Base-by-base conservation (phyloP, 2,329 filamentous ascomycete species). In the Dryadomyces quercivorus region DNA sequence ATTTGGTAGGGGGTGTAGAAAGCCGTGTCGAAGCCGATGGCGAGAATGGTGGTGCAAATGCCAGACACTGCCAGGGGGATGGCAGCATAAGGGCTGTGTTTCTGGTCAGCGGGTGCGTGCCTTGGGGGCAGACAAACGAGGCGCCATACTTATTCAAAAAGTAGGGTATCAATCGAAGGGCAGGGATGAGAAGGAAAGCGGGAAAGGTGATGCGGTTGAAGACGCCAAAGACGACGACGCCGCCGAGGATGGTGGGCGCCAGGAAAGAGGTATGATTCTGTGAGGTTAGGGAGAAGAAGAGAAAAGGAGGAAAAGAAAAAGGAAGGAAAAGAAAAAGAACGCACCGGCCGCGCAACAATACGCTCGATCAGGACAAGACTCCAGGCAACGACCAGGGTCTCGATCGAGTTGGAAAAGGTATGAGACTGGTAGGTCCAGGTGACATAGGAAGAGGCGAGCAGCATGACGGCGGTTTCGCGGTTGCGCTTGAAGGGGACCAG, bases 381-480 rank as follows among this genome's bases (percentile, higher is more conserved):
- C 93, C 93, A 98, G 53, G 88, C 81, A 52, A 98, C 90, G 51
- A 92, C 78, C 62, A 98, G 74, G 2, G 93, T 97, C 73, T 98
- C 93, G 61, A 97, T 80, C 58, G 92, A 94, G 71, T 98, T 98
- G 59, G 92, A 97, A 69, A 98, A 97, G 13, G 93, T 97, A 70
- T 98, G 93, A 18, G 89, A 93, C 71, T 98, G 93, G 71, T 92
- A 95, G 47, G 92, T 96, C 92, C 93, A 98, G 50, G 93, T 98
- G 62, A 96, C 92, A 70, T 97, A 98, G 26, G 90, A 96, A 31
- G 92, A 97, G 48, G 92, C 90, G 57, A 96, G 86, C 55, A 98
- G 77, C 48, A 94, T 75, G 47, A 94, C 80, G 10, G 90, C 88
- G 54, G 85, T 74, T 61, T 81, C 81, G 59, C 89, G 84, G 63